A percentile compares a stretch with the other conserved stretches of the same genome.
phyloP scores from a whole-genome alignment of 2,329 filamentous ascomycete species.

The Aspergillus pseudoglaucus region DNA sequence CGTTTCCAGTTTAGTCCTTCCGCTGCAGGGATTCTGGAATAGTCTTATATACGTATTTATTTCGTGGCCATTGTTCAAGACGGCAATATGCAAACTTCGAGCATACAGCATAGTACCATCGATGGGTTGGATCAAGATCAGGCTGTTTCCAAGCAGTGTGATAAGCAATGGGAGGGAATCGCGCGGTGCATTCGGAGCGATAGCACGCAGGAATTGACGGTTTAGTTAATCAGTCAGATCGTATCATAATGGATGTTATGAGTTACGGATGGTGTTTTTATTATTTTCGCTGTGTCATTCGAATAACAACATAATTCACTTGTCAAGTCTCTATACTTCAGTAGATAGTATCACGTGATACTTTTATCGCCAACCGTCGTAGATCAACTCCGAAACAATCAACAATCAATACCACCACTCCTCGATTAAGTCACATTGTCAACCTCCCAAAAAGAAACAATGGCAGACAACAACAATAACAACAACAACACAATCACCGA shows the following conservation, averaged over 20 bases:
- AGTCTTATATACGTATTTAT: slow-evolving; percentile 68
- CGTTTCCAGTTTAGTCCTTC: slow-evolving; percentile 66
- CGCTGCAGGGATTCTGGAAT: slow-evolving; percentile 82
- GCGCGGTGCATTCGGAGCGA: slow-evolving; percentile 4
- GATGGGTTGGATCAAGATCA: neutral
- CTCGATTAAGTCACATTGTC: neutral
- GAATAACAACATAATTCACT: neutral
- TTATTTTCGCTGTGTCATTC: neutral
- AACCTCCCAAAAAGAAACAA: slow-evolving; percentile 5
- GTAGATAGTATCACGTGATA: too few species aligned
- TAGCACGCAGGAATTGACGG: slow-evolving; percentile 9
- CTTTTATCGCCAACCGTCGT: neutral
- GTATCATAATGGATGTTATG: neutral
- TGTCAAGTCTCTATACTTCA: too few species aligned
- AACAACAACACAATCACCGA: slow-evolving; percentile 3
- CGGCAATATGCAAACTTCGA: slow-evolving; percentile 1
- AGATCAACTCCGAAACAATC: neutral
- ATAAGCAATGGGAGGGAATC: neutral
- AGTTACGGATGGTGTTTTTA: neutral
- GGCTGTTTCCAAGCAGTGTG: neutral
- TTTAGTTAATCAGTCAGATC: slow-evolving; percentile 1
- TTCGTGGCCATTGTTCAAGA: slow-evolving; percentile 57
- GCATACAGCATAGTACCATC: neutral
- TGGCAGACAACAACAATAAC: slow-evolving; percentile 13
- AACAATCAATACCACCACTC: slow-evolving; percentile 2